Evolutionary conservation across 257 asterid genomes (phyloP), one percentile per base, ranked within the genome.

Genomic region (Sherardia arvensis): DNA sequence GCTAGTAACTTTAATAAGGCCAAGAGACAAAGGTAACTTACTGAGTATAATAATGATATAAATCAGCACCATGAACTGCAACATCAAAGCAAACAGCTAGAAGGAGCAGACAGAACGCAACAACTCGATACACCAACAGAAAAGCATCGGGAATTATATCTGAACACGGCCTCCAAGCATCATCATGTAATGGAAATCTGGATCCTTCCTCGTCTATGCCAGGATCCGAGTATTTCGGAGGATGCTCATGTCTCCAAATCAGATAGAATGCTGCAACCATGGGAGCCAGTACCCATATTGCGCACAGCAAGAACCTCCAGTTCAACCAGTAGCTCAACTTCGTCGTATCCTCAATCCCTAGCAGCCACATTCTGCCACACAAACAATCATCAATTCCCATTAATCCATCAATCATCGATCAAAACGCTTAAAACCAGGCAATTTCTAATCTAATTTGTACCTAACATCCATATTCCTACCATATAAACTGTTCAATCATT

Each of bases 31-130:
- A 53, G 66, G 76, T 53, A 68, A 75, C 95, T 89, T 79, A 92
- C 99, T 92, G 97, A 21, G 99, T 92, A 53, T 92, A 92, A 72
- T 87, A 92, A 82, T 73, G 76, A 72, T 85, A 82, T 15, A 92
- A 61, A 64, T 74, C 84, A 69, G 75, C 47, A 53, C 99, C 95
- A 62, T 89, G 87, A 59, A 67, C 71, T 60, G 82, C 88, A 38
- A 85, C 74, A 77, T 92, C 87, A 58, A 77, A 75, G 73, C 77
- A 64, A 64, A 85, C 27, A 51, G 92, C 83, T 21, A 75, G 75
- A 53, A 80, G 32, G 53, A 92, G 96, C 71, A 89, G 72, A 73
- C 75, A 73, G 69, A 92, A 90, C 25, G 97, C 75, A 62, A 79
- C 61, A 8, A 84, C 65, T 72, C 99, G 83, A 69, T 73, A 89